Evolutionary conservation across 495 filamentous ascomycete species (phyloP), one percentile per base, ranked within the genome.

Genomic region (Aspergillus diversus): DNA sequence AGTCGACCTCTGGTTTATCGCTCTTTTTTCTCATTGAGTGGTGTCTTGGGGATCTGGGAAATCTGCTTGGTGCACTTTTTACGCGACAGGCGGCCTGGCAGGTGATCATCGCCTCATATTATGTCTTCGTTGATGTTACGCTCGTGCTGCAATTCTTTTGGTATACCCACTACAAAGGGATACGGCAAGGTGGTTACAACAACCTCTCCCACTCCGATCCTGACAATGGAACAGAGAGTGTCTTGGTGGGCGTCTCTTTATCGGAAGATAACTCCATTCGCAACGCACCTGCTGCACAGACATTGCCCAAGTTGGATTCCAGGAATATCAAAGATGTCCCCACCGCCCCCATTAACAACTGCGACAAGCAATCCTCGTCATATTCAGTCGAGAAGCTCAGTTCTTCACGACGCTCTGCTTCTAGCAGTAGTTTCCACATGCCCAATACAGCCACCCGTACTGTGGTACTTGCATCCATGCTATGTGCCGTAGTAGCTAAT

Each of bases 41-140:
- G 89, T 81, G 88, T 58, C 70, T 88, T 5, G 89, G 89, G 33
- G 89, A 92, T 72, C 63, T 84, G n/a, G 84, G 84, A 67, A 92
- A 92, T 60, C 72, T 91, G 27, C 65, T 89, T 1, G 89, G 89
- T 7, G 86, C 86, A 0, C 53, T 90, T 5, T 81, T 89, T 64
- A 91, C 89, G 12, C 71, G 80, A 5, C 89, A 92, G 69, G 89
- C 89, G 33, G 76, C 73, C 52, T 92, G 90, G 85, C 89, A 92
- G 75, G 84, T 89, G 39, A 78, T 88, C 16, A 79, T 91, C 33
- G 89, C 87, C 5, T 71, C 69, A 13, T 92, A 92, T 72, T 92
- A 91, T 64, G 86, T 89, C 34, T 80, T 81, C 7, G 89, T 92
- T 1, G 89, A 92, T 67, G 61, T 87, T 5, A 75, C 81, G 4